Conservation (phyloP, 2,329 filamentous ascomycete species). For the Cytospora paraplurivora region DNA sequence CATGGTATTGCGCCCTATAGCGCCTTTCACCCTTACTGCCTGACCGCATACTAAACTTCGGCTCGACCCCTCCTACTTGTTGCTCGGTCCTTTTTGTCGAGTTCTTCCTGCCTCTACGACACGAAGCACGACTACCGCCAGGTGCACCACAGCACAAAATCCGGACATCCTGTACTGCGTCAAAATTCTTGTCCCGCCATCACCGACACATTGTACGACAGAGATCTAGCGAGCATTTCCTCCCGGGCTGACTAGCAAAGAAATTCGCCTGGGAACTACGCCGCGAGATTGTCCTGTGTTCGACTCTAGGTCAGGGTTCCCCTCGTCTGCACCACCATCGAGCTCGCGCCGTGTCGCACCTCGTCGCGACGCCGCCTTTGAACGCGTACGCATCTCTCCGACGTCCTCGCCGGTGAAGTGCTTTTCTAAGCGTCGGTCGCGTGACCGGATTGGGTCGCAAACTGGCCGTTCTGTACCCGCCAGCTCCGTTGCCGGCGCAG, state of each 20-base stretch:
- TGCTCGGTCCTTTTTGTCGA: conserved; percentile 14
- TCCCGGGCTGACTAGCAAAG: conserved; percentile 13
- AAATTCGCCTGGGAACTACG: conserved; percentile 18
- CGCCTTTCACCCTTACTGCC: conserved; percentile 23
- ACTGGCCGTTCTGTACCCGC: conserved; percentile 64
- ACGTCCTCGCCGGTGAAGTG: conserved; percentile 17
- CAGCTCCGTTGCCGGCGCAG: conserved; percentile 66
- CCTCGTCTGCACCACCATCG: conserved; percentile 27
- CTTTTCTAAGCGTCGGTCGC: conserved; percentile 33
- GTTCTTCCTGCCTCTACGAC: conserved; percentile 26
- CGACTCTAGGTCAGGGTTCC: conserved; percentile 17
- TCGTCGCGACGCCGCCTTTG: conserved; percentile 20
- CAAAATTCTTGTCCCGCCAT: conserved; percentile 24
- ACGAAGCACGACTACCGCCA: conserved; percentile 25
- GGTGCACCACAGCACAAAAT: conserved; percentile 25
- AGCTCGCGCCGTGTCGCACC: conserved; percentile 20
- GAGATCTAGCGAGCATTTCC: conserved; percentile 17
- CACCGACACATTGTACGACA: conserved; percentile 25
- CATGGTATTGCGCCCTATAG: conserved; percentile 28
- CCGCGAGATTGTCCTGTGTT: conserved; percentile 24
- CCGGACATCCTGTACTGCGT: conserved; percentile 23
- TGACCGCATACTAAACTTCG: conserved; percentile 27
- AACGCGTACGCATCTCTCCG: conserved; percentile 21
- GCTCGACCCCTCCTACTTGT: conserved; percentile 19
- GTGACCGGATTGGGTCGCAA: conserved; percentile 49